phyloP scores from a whole-genome alignment of 257 asterid genomes.

The Jasminum sambac region DNA sequence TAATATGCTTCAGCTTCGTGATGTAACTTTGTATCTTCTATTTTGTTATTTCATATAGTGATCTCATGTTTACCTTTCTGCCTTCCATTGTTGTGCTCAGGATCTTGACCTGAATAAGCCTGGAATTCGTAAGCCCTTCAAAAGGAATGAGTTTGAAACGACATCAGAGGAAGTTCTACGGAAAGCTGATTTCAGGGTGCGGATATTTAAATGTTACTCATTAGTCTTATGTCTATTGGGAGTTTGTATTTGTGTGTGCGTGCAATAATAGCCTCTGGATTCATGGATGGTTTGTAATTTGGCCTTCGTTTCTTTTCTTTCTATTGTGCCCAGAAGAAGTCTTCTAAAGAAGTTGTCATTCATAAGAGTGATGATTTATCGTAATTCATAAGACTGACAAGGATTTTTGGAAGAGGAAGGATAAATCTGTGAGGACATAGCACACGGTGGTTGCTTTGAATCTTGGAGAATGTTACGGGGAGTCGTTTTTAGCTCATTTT shows the following conservation, averaged over 20 bases:
- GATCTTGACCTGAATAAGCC: slow-evolving; percentile 83
- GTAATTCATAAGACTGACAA: neutral
- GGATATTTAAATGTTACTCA: slow-evolving; percentile 17
- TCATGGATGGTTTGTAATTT: neutral
- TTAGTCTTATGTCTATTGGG: neutral
- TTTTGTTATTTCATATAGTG: slow-evolving; percentile 10
- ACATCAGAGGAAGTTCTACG: slow-evolving; percentile 74
- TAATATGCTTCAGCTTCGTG: slow-evolving; percentile 17
- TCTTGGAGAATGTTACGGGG: neutral
- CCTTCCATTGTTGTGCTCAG: slow-evolving; percentile 39
- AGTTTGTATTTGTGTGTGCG: neutral
- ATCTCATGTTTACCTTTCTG: slow-evolving; percentile 22
- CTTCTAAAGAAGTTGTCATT: neutral
- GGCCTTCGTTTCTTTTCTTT: neutral
- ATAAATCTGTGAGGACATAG: neutral
- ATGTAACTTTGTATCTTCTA: neutral
- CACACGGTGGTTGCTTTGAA: neutral
- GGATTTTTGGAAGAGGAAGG: neutral
- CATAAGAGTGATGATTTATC: neutral
- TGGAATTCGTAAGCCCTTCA: slow-evolving; percentile 57
- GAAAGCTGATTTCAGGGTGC: slow-evolving; percentile 97
- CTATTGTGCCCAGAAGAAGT: neutral
- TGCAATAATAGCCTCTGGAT: neutral
- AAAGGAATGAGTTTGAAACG: slow-evolving; percentile 66
- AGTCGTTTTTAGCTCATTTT: neutral